Base-by-base conservation (phyloP, 1,139 yeast genomes). In the Taphrina pruni region DNA sequence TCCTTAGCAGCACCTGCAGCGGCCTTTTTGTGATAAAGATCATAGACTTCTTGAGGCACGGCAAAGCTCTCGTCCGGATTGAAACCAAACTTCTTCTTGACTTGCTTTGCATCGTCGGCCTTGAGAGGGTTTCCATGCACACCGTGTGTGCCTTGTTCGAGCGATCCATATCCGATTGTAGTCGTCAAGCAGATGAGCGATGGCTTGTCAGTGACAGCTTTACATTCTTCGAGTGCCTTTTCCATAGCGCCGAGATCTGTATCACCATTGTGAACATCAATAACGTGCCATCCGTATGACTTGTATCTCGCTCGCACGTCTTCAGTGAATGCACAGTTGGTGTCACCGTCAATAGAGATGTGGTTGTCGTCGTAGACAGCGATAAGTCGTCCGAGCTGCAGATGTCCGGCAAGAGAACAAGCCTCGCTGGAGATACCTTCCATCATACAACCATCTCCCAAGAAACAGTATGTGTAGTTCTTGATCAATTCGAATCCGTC, bases 371-470 rank as follows among this genome's bases (percentile, higher is more conserved):
- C 99, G 88, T 95, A 95, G 83, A 94, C 88, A 71, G 95, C 92
- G 81, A 94, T 91, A 83, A 94, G 86, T 85, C 93, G 93, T 80
- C 92, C 92, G 80, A 94, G 88, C 84, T 92, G 86, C 81, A 94
- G 85, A 83, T 94, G 99, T 77, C 99, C 99, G 74, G 99, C 99
- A 73, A 93, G 83, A 57, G 99, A 94, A 76, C 86, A 85, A 69
- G 98, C 96, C 84, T 94, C 99, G 72, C 95, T 86, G 71, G 97
- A 86, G 73, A 94, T 92, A 86, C 99, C 99, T 84, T 94, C 99
- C 94, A 89, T 90, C 85, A 94, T 85, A 84, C 99, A 95, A 76
- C 99, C 99, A 77, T 94, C 99, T 82, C 99, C 99, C 73, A 91
- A 82, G 84, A 95, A 88, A 74, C 83, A 80, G 81, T 88, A 94